Conservation (phyloP, 1,284 basidiomycete genomes). For the Irpex sp. region DNA sequence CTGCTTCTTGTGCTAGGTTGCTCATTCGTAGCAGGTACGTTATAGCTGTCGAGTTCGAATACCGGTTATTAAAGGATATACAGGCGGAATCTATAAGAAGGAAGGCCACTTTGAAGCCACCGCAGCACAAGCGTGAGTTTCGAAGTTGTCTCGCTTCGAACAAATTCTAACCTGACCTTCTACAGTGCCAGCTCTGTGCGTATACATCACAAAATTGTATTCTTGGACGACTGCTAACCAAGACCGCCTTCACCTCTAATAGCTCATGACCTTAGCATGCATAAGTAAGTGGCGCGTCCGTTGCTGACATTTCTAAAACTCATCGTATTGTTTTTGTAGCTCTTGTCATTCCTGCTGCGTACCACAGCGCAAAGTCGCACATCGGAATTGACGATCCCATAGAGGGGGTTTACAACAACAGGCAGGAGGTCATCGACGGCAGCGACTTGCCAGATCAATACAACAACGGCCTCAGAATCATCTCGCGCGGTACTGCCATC, state of each 20-base stretch:
- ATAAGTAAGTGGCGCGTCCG: slow-evolving; percentile 61
- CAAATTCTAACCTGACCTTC: slow-evolving; percentile 8
- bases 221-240: slow-evolving; percentile 2
- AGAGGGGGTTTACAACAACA: slow-evolving; percentile 14
- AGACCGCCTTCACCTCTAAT: slow-evolving; percentile 14
- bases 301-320: too few species aligned
- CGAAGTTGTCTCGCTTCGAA: slow-evolving; percentile 4
- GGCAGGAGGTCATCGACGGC: slow-evolving; percentile 20
- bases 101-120: slow-evolving; percentile 86
- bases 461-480: slow-evolving; percentile 70
- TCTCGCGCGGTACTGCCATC: slow-evolving; percentile 89
- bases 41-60: neutral
- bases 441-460: slow-evolving; percentile 35
- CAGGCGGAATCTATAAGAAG: slow-evolving; percentile 71
- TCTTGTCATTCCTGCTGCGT: slow-evolving; percentile 93
- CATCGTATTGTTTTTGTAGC: slow-evolving; percentile 47
- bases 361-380: slow-evolving; percentile 59
- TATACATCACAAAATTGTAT: slow-evolving; percentile 7
- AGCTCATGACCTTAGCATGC: slow-evolving; percentile 90
- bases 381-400: slow-evolving; percentile 22
- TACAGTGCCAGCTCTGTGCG: slow-evolving; percentile 71
- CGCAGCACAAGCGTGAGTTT: slow-evolving; percentile 86
- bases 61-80: slow-evolving; percentile 4
- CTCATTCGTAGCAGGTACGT: slow-evolving; percentile 83
- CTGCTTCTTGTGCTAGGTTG: slow-evolving; percentile 90